Percentiles rank a stretch among this genome's conserved stretches.
phyloP scores from a whole-genome alignment of 1,284 basidiomycete species.

The Puccinia horiana region DNA sequence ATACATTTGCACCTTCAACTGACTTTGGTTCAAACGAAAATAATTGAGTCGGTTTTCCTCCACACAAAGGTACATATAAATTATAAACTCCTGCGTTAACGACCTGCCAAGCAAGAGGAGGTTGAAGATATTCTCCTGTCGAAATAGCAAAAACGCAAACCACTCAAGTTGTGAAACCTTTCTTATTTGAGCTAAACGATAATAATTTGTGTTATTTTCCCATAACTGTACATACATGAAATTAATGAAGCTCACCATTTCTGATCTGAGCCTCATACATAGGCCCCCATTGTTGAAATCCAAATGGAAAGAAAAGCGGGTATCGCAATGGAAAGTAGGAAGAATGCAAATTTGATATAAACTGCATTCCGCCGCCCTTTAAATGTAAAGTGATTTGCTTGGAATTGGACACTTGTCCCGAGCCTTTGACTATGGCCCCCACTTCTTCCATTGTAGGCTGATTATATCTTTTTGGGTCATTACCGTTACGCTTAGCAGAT shows the following conservation, averaged over 20 bases:
- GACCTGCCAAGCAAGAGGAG: neutral
- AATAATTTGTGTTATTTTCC: neutral
- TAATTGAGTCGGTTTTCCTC: neutral
- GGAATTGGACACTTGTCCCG: neutral
- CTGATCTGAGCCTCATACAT: too few relatives aligned
- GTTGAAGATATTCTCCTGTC: neutral
- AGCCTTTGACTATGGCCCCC: too few relatives aligned
- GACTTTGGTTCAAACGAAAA: too few relatives aligned
- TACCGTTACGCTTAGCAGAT: too few relatives aligned
- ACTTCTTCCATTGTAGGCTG: neutral
- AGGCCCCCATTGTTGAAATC: slow-evolving; percentile 13
- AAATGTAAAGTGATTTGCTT: neutral
- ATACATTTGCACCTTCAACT: neutral
- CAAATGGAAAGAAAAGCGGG: slow-evolving; percentile 24
- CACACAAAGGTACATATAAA: neutral
- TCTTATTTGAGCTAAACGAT: neutral
- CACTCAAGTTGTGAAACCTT: neutral
- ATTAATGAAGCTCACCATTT: too few relatives aligned
- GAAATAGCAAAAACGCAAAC: neutral
- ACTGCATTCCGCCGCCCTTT: neutral
- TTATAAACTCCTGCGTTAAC: neutral
- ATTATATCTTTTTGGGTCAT: neutral
- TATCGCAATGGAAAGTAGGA: neutral
- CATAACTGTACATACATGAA: too few relatives aligned
- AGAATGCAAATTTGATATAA: neutral